These are phyloP conservation scores for Fraxinus americana DNA, from an alignment of 257 asterid species.

Conservation along the genomic window DNA sequence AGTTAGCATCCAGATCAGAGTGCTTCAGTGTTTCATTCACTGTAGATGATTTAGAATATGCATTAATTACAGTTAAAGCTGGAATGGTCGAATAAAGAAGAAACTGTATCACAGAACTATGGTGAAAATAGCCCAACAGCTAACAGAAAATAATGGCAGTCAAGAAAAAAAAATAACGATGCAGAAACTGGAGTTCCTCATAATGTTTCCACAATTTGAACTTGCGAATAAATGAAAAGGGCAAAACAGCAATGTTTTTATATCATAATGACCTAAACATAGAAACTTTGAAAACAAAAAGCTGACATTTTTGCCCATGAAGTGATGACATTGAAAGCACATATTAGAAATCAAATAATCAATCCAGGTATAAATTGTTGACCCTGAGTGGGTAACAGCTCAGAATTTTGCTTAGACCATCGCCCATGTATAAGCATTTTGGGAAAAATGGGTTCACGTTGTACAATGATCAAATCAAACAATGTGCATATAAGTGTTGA, in stretches of 20 bases:
- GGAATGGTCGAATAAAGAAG: constrained; percentile 13
- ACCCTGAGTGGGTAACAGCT: not conserved
- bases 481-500: not conserved
- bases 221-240: not conserved
- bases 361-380: not conserved
- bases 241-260: not conserved
- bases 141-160: too few species aligned
- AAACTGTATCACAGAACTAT: not conserved
- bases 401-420: not conserved
- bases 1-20: not conserved
- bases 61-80: constrained; percentile 2
- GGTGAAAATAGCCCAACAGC: too few species aligned
- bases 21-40: constrained; percentile 3
- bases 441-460: not conserved
- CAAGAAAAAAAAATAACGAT: not conserved
- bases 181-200: not conserved
- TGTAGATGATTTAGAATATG: not conserved
- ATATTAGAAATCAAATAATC: not conserved
- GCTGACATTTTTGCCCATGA: not conserved
- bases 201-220: constrained; percentile 2
- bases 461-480: constrained; percentile 3
- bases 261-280: not conserved
- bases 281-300: not conserved
- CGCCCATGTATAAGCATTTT: not conserved
- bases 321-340: not conserved